Conservation (phyloP, 208 protist species). For the Angomonas desouzai region DNA sequence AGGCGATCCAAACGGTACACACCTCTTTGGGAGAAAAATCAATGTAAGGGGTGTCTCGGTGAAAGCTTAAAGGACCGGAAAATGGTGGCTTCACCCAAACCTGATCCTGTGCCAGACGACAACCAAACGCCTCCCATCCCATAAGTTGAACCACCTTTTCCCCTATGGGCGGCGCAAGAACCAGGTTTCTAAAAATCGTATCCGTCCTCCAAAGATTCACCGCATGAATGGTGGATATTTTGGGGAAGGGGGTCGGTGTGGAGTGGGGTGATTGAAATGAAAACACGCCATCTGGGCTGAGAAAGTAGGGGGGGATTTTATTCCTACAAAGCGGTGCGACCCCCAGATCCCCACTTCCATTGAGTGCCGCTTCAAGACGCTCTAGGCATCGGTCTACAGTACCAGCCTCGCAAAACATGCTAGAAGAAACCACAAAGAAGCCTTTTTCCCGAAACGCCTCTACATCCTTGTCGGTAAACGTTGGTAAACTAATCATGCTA, state of each 20-base stretch:
- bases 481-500: conserved; percentile 3
- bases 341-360: not conserved
- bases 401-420: not conserved
- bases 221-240: conserved; percentile 22
- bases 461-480: not conserved
- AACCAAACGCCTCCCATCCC: conserved; percentile 30
- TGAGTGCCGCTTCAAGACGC: not conserved
- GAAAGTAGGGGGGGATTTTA: not conserved
- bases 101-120: conserved; percentile 37
- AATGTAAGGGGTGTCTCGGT: conserved; percentile 48
- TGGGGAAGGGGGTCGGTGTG: not conserved
- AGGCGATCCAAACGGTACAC: conserved; percentile 38
- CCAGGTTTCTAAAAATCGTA: conserved; percentile 11
- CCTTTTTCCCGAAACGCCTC: not conserved
- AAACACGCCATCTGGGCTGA: not conserved
- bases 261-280: not conserved
- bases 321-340: not conserved
- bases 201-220: conserved; percentile 30
- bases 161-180: conserved; percentile 20
- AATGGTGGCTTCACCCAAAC: conserved; percentile 36
- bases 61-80: conserved; percentile 33
- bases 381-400: not conserved
- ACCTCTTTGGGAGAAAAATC: conserved; percentile 37
- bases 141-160: conserved; percentile 18
- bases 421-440: not conserved